phyloP scores from a whole-genome alignment of 129 eudicot genomes.

The Calendula officinalis region DNA sequence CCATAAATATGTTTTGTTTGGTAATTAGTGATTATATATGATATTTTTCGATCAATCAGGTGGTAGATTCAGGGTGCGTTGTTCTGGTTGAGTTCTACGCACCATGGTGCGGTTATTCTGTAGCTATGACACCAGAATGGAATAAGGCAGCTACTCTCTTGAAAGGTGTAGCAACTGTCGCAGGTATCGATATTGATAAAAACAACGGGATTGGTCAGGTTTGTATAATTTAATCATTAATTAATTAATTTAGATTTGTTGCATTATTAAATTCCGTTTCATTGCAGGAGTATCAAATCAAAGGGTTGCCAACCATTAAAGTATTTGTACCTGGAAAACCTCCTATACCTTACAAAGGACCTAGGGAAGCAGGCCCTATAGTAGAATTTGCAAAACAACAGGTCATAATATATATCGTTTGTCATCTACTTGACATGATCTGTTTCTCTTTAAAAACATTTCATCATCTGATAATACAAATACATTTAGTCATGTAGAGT shows the following conservation, averaged over 20 bases:
- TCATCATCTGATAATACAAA: no score
- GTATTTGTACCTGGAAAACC: slow-evolving; percentile 91
- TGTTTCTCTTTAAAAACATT: not conserved
- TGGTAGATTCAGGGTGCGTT: slow-evolving; percentile 71
- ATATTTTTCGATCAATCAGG: slow-evolving; percentile 51
- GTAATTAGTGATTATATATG: slow-evolving; percentile 1
- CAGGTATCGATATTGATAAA: slow-evolving; percentile 95
- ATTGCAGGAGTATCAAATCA: slow-evolving; percentile 81
- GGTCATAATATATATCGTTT: slow-evolving; percentile 38
- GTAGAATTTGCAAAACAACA: slow-evolving; percentile 76
- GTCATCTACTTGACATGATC: no score
- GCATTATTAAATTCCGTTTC: not conserved
- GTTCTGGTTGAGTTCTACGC: slow-evolving; percentile 90
- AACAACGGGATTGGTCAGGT: slow-evolving; percentile 90
- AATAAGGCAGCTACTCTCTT: slow-evolving; percentile 80
- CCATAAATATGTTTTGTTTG: not conserved
- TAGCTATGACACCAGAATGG: slow-evolving; percentile 83
- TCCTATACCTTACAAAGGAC: slow-evolving; percentile 87
- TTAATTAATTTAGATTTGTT: not conserved
- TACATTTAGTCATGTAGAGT: no score
- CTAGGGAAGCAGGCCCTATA: slow-evolving; percentile 87
- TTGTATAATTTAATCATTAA: not conserved
- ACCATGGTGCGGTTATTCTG: slow-evolving; percentile 97
- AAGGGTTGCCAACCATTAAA: slow-evolving; percentile 93
- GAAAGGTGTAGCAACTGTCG: slow-evolving; percentile 98